phyloP scores from a whole-genome alignment of 2,329 filamentous ascomycete genomes.

The Trichoderma sp. region DNA sequence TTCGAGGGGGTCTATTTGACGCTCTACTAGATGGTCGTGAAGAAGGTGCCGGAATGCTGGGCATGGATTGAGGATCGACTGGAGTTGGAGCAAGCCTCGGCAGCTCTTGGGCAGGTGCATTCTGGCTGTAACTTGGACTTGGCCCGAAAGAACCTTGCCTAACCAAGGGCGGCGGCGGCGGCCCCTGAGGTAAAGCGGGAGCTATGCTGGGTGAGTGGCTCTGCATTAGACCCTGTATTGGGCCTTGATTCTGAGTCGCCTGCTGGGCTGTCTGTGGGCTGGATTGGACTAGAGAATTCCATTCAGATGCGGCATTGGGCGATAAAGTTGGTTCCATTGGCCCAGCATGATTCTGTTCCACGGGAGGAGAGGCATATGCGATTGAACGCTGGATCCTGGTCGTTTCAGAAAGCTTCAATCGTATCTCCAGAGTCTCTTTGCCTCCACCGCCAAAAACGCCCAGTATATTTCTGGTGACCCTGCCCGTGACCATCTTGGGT shows the following conservation, averaged over 20 bases:
- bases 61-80: conserved; percentile 31
- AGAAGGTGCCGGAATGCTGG: conserved; percentile 35
- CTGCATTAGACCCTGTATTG: not conserved
- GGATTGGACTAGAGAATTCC: conserved; percentile 74
- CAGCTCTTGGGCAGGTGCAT: conserved; percentile 34
- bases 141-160: conserved; percentile 36
- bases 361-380: conserved; percentile 26
- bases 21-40: conserved; percentile 63
- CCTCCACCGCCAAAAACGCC: conserved; percentile 81
- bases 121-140: conserved; percentile 29
- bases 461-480: conserved; percentile 82
- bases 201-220: conserved; percentile 38
- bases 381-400: conserved; percentile 53
- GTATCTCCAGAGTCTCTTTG: conserved; percentile 90
- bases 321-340: conserved; percentile 43
- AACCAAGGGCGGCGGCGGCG: conserved; percentile 27
- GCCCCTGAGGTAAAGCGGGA: conserved; percentile 41
- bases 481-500: conserved; percentile 78
- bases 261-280: conserved; percentile 57
- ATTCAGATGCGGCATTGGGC: conserved; percentile 69
- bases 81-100: conserved; percentile 42
- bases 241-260: conserved; percentile 26
- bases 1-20: conserved; percentile 48
- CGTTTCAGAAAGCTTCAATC: conserved; percentile 80
- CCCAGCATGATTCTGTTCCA: conserved; percentile 27